These are phyloP conservation scores for Naumovozyma dairenensis DNA, from an alignment of 805 yeast genomes.

Conservation along the genomic window DNA sequence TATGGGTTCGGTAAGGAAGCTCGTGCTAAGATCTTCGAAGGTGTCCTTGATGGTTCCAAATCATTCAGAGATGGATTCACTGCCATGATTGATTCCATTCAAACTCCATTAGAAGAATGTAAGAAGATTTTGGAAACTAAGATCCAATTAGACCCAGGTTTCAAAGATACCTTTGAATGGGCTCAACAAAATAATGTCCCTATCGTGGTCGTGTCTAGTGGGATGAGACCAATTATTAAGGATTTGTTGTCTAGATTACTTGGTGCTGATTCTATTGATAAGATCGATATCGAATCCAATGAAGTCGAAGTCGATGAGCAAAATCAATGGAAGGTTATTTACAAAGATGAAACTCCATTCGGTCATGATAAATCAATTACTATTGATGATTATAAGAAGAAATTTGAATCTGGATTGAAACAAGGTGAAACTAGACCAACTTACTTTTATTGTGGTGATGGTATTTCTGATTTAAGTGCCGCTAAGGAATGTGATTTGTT, in stretches of 20 bases:
- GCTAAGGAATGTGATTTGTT: constrained; percentile 89
- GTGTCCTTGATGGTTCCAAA: constrained; percentile 57
- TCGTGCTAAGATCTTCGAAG: constrained; percentile 59
- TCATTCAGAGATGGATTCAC: constrained; percentile 76
- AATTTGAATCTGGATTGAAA: constrained; percentile 21
- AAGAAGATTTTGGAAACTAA: constrained; percentile 55
- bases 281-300: constrained; percentile 76
- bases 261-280: constrained; percentile 62
- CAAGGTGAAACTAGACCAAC: constrained; percentile 41
- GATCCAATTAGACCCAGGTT: constrained; percentile 82
- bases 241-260: constrained; percentile 66
- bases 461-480: constrained; percentile 90
- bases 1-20: constrained; percentile 72
- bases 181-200: constrained; percentile 65
- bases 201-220: constrained; percentile 78
- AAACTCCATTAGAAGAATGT: constrained; percentile 73
- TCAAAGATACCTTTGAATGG: constrained; percentile 73
- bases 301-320: constrained; percentile 49
- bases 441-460: constrained; percentile 93
- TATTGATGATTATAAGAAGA: constrained; percentile 39
- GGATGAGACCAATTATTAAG: constrained; percentile 86
- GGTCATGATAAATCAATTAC: constrained; percentile 93
- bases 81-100: constrained; percentile 72
- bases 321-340: constrained; percentile 73
- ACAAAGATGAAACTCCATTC: constrained; percentile 74